These are phyloP conservation scores for Geosmithia flava DNA, from an alignment of 2,329 filamentous ascomycete species.

Conservation along the genomic window DNA sequence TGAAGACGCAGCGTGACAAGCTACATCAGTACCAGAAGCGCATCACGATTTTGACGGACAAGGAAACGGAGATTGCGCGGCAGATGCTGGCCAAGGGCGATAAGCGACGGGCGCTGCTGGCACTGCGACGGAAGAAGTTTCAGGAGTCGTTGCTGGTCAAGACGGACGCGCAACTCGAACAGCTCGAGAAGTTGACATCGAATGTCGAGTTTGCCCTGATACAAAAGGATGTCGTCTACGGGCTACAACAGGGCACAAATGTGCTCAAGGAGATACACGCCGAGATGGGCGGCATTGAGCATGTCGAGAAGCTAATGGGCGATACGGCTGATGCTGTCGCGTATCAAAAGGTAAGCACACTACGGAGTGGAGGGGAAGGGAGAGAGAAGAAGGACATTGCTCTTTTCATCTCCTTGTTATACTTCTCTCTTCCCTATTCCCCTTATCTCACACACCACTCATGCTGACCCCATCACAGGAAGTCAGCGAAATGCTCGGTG, in stretches of 20 bases:
- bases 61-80: slow-evolving; percentile 76
- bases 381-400: too few species aligned
- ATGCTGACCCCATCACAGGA: slow-evolving; percentile 42
- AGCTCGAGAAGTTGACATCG: slow-evolving; percentile 77
- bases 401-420: not conserved
- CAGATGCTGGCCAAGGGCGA: slow-evolving; percentile 72
- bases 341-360: slow-evolving; percentile 63
- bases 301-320: slow-evolving; percentile 89
- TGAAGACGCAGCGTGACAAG: slow-evolving; percentile 95
- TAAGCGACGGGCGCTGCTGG: slow-evolving; percentile 71
- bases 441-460: not conserved
- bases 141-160: slow-evolving; percentile 81
- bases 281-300: slow-evolving; percentile 92
- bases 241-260: slow-evolving; percentile 79
- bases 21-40: slow-evolving; percentile 92
- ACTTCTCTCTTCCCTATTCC: not conserved
- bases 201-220: slow-evolving; percentile 94
- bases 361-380: not conserved
- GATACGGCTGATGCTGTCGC: slow-evolving; percentile 83
- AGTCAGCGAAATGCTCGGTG: slow-evolving; percentile 80
- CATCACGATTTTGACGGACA: slow-evolving; percentile 73
- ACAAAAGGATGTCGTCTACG: slow-evolving; percentile 91
- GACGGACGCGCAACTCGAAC: slow-evolving; percentile 87
- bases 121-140: slow-evolving; percentile 90
- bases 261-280: slow-evolving; percentile 85